Percentiles rank a stretch among this genome's conserved stretches.
Evolutionary conservation across 495 filamentous ascomycete species (phyloP).

Genomic region (Penicillium steckii): DNA sequence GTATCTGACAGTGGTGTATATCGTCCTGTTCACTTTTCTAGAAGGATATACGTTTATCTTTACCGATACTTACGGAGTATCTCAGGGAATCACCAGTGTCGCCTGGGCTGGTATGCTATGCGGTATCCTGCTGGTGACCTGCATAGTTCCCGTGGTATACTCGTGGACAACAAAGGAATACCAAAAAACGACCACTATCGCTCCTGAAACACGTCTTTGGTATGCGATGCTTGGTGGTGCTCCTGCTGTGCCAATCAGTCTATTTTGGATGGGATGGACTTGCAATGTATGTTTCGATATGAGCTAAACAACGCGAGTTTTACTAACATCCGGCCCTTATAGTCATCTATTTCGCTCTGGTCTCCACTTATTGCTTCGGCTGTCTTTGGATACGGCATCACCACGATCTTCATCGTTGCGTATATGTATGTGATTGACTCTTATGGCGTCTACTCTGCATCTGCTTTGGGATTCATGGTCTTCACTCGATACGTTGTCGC

Average conservation of each 20-base stretch:
- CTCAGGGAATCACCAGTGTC: conserved; percentile 47
- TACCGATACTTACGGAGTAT: conserved; percentile 50
- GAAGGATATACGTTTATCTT: conserved; percentile 62
- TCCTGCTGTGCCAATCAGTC: conserved; percentile 33
- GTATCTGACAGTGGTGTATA: conserved; percentile 58
- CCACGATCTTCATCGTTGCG: conserved; percentile 41
- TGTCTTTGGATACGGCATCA: conserved; percentile 48
- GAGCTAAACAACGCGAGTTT: neutral
- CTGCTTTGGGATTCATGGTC: conserved; percentile 39
- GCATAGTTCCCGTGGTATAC: conserved; percentile 49
- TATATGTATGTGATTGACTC: conserved; percentile 51
- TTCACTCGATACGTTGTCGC: conserved; percentile 45
- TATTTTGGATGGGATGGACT: conserved; percentile 62
- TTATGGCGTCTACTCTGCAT: conserved; percentile 36
- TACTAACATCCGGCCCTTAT: neutral
- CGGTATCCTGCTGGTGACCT: conserved; percentile 46
- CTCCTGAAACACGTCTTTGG: conserved; percentile 1
- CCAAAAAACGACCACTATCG: neutral
- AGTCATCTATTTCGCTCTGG: conserved; percentile 45
- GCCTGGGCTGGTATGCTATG: conserved; percentile 55
- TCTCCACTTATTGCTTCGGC: conserved; percentile 41
- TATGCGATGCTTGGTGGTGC: conserved; percentile 7
- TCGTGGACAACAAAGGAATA: conserved; percentile 8
- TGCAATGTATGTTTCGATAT: conserved; percentile 24
- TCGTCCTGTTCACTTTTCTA: conserved; percentile 61